Evolutionary conservation across 768 basidiomycete genomes (phyloP), one percentile per base, ranked within the genome.

Genomic region (Cystobasidium tubakii): DNA sequence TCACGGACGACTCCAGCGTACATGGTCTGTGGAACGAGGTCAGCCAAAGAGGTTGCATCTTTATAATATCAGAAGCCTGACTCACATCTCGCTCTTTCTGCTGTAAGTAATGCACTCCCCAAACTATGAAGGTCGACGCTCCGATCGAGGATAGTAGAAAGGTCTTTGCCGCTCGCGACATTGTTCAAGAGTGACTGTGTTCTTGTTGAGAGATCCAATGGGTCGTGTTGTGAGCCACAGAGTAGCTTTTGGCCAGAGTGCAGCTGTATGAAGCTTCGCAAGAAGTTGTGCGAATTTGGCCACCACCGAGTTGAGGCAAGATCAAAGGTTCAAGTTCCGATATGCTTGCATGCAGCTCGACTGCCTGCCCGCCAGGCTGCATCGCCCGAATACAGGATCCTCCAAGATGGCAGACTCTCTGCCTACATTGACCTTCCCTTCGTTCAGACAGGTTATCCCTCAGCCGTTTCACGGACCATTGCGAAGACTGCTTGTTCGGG

Each of bases 21-120:
- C 93, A 96, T 96, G 33, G 83, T 87, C 93, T 97, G 74, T 21
- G 34, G 27, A 53, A 9, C 1, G 9, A n/a, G 78, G 83, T 62
- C 76, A 33, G 55, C 43, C 44, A 19, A 55, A n/a, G 19, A 53
- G 57, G 29, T 19, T 42, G 12, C 1, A 31, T 44, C 25, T 25
- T 23, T 46, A 31, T 33, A 23, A 19, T 23, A 46, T 10, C 10
- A 13, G 42, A 19, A 1, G 25, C 31, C 23, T 25, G 25, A 76
- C 82, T 76, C 63, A 92, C 94, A 77, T 91, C 87, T 71, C 88
- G 88, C 81, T 97, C 92, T 78, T 87, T 86, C 19, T 85, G 83
- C 79, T 97, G 93, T 70, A 93, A 86, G 78, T 85, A 89, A 80
- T 97, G 94, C 34, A 97, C 93, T 23, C 87, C 90, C 87, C 88